phyloP scores from a whole-genome alignment of 306 rosid genomes.

The Ormosia emarginata region DNA sequence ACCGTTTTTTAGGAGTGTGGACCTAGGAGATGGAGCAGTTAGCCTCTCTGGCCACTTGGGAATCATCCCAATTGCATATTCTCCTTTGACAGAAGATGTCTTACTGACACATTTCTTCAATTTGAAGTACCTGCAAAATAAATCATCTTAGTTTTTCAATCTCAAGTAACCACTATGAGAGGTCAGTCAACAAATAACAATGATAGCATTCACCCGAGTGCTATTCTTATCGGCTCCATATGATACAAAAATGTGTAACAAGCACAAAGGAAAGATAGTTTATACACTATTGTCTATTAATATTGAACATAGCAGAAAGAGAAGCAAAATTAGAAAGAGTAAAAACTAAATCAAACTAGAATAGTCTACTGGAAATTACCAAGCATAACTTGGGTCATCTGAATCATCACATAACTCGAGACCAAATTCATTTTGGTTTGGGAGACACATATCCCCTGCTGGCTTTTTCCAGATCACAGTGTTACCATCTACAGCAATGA shows the following conservation, averaged over 20 bases:
- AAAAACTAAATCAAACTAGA: slow-evolving; percentile 4
- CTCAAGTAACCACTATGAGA: slow-evolving; percentile 8
- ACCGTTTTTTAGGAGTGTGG: slow-evolving; percentile 60
- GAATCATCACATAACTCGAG: slow-evolving; percentile 71
- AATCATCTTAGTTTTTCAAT: slow-evolving; percentile 18
- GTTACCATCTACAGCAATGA: slow-evolving; percentile 86
- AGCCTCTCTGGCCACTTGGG: slow-evolving; percentile 94
- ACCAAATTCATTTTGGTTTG: slow-evolving; percentile 88
- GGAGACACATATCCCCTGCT: slow-evolving; percentile 60
- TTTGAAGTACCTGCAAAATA: slow-evolving; percentile 71
- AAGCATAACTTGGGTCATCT: slow-evolving; percentile 75
- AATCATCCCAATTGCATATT: slow-evolving; percentile 64
- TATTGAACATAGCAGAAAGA: not conserved
- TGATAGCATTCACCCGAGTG: not conserved
- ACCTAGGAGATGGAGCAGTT: slow-evolving; percentile 60
- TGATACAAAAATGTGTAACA: not conserved
- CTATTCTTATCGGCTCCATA: not conserved
- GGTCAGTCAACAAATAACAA: not conserved
- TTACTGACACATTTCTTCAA: slow-evolving; percentile 77
- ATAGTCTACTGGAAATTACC: slow-evolving; percentile 49
- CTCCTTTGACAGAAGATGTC: slow-evolving; percentile 64
- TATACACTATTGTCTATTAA: not conserved
- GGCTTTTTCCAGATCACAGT: slow-evolving; percentile 97
- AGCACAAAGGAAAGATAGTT: not conserved
- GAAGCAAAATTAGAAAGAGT: not conserved